Percentiles rank a stretch among this genome's conserved stretches.
These are phyloP conservation scores for Conticribra guillardii DNA, from an alignment of 108 stramenopile species.

Conservation along the genomic window DNA sequence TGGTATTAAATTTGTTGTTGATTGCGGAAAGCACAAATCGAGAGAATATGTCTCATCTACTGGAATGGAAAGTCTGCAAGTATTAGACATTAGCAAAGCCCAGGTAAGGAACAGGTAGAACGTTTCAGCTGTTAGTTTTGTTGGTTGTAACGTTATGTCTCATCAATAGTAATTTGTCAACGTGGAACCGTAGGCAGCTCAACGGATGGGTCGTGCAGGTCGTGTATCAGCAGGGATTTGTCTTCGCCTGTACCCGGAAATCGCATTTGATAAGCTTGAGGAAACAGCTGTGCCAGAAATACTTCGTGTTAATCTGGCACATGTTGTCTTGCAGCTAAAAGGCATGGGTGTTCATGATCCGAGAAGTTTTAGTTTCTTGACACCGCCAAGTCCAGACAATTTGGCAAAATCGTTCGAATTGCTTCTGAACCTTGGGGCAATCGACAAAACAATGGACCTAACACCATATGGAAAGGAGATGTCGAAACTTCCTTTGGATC, in stretches of 20 bases:
- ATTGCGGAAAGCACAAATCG: constrained; percentile 89
- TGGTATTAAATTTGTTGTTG: constrained; percentile 93
- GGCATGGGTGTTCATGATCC: constrained; percentile 93
- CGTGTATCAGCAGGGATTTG: constrained; percentile 76
- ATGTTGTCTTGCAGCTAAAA: constrained; percentile 92
- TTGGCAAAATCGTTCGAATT: constrained; percentile 68
- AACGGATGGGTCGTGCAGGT: constrained; percentile 84
- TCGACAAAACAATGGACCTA: constrained; percentile 69
- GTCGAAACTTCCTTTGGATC: constrained; percentile 83
- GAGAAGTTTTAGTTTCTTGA: constrained; percentile 87
- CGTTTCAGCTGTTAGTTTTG: not conserved
- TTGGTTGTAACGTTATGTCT: not conserved
- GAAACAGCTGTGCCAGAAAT: constrained; percentile 89
- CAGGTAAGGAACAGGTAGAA: constrained; percentile 33
- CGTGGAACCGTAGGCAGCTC: constrained; percentile 69
- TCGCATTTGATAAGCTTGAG: constrained; percentile 64
- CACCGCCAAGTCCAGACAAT: constrained; percentile 59
- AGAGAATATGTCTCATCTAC: constrained; percentile 72
- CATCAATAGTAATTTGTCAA: not conserved
- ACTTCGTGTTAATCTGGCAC: constrained; percentile 64
- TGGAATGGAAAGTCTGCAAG: constrained; percentile 83
- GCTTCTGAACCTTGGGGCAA: constrained; percentile 64
- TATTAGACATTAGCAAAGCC: constrained; percentile 76
- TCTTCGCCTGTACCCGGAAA: constrained; percentile 82
- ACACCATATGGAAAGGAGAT: constrained; percentile 77